phyloP scores from a whole-genome alignment of 495 filamentous ascomycete species.

The Neurospora sublineolata region DNA sequence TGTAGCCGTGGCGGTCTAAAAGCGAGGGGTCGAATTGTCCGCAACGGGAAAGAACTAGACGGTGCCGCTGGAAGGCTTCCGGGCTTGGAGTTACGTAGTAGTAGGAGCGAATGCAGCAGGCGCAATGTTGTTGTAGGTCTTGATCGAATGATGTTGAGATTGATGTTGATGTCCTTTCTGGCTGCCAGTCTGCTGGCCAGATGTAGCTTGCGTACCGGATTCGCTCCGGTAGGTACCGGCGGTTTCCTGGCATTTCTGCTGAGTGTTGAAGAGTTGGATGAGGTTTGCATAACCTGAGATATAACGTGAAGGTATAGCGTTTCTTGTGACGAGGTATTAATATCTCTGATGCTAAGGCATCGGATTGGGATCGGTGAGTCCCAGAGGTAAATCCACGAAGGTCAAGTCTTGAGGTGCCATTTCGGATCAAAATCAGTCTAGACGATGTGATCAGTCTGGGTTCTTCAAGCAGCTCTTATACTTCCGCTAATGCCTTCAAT shows the following conservation, averaged over 20 bases:
- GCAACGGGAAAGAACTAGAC: not conserved
- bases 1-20: not conserved
- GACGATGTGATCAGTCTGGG: not conserved
- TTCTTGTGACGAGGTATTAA: no score
- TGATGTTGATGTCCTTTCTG: not conserved
- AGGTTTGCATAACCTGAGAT: no score
- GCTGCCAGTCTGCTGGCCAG: not conserved
- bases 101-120: not conserved
- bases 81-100: not conserved
- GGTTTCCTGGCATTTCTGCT: not conserved
- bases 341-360: not conserved
- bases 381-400: not conserved
- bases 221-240: not conserved
- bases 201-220: not conserved
- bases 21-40: not conserved
- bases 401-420: not conserved
- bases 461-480: not conserved
- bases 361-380: not conserved
- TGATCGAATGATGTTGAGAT: not conserved
- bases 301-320: no score
- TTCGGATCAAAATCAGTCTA: not conserved
- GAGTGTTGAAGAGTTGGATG: not conserved
- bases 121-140: not conserved
- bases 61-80: not conserved
- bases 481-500: not conserved